Evolutionary conservation across 2,329 filamentous ascomycete genomes (phyloP).

Genomic region (Dothistroma septosporum): DNA sequence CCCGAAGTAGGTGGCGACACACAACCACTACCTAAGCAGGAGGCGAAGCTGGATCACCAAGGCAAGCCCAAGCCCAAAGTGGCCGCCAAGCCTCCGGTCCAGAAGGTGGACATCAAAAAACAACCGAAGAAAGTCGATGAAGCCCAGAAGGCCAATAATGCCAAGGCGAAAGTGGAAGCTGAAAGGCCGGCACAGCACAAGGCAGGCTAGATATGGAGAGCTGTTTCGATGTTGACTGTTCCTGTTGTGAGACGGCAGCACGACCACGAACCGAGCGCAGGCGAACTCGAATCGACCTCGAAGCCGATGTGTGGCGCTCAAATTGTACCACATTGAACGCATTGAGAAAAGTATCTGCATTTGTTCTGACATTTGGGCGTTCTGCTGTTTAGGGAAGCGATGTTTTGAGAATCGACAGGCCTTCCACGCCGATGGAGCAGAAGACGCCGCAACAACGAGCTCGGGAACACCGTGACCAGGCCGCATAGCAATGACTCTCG

Average conservation of each 20-base stretch:
- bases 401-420: constrained; percentile 4
- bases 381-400: constrained; percentile 17
- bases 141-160: background rate
- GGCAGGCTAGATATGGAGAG: constrained; percentile 7
- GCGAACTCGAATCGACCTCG: background rate
- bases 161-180: constrained; percentile 1
- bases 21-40: background rate
- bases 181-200: constrained; percentile 2
- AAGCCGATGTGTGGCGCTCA: background rate
- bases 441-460: background rate
- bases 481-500: background rate
- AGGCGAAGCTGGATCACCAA: constrained; percentile 6
- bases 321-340: background rate
- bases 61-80: constrained; percentile 1
- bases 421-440: background rate
- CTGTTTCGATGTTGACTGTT: background rate
- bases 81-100: constrained; percentile 8
- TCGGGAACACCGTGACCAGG: background rate
- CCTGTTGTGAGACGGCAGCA: background rate
- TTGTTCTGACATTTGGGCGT: constrained; percentile 17
- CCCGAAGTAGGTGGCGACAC: constrained; percentile 17
- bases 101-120: constrained; percentile 6
- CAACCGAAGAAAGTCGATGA: constrained; percentile 4
- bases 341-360: background rate
- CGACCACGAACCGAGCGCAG: constrained; percentile 3